Percentiles rank a stretch among this genome's conserved stretches.
Evolutionary conservation across 768 basidiomycete species (phyloP).

Genomic region (Trametes meyenii): DNA sequence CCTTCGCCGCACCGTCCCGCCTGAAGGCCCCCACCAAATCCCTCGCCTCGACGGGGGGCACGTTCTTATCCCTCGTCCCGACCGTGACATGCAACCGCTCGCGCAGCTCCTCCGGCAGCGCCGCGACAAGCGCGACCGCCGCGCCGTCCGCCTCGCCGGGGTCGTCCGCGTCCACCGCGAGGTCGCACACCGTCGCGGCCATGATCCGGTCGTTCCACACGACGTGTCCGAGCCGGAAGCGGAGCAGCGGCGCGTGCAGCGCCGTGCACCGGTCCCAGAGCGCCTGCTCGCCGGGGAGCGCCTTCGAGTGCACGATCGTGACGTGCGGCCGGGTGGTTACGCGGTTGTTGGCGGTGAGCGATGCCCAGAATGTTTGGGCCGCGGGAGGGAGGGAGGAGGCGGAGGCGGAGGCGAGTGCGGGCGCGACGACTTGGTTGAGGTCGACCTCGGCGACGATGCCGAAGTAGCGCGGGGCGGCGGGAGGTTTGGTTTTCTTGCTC

Average conservation of each 20-base stretch:
- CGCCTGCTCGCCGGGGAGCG: slow-evolving; percentile 35
- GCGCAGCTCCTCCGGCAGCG: slow-evolving; percentile 50
- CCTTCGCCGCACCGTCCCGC: slow-evolving; percentile 27
- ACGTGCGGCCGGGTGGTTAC: slow-evolving; percentile 74
- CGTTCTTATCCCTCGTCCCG: slow-evolving; percentile 58
- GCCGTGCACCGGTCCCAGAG: slow-evolving; percentile 57
- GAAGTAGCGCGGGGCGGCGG: slow-evolving; percentile 64
- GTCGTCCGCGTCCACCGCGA: slow-evolving; percentile 42
- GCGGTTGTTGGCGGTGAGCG: slow-evolving; percentile 47
- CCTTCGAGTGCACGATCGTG: slow-evolving; percentile 78
- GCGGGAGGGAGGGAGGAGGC: slow-evolving; percentile 34
- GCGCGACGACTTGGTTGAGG: slow-evolving; percentile 49
- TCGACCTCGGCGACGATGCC: slow-evolving; percentile 78
- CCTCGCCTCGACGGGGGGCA: slow-evolving; percentile 72
- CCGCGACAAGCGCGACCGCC: slow-evolving; percentile 49
- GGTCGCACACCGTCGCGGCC: slow-evolving; percentile 71
- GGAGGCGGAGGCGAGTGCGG: slow-evolving; percentile 41
- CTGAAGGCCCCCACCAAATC: slow-evolving; percentile 60
- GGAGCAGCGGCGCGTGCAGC: slow-evolving; percentile 60
- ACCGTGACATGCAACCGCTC: slow-evolving; percentile 82
- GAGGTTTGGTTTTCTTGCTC: slow-evolving; percentile 6
- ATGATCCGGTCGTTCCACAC: slow-evolving; percentile 82
- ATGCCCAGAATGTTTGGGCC: slow-evolving; percentile 49
- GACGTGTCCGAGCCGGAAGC: slow-evolving; percentile 59
- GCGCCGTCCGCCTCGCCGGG: slow-evolving; percentile 38